Evolutionary conservation across 208 protist genomes (phyloP), one percentile per base, ranked within the genome.

Genomic region (Wallacemonas sp.): DNA sequence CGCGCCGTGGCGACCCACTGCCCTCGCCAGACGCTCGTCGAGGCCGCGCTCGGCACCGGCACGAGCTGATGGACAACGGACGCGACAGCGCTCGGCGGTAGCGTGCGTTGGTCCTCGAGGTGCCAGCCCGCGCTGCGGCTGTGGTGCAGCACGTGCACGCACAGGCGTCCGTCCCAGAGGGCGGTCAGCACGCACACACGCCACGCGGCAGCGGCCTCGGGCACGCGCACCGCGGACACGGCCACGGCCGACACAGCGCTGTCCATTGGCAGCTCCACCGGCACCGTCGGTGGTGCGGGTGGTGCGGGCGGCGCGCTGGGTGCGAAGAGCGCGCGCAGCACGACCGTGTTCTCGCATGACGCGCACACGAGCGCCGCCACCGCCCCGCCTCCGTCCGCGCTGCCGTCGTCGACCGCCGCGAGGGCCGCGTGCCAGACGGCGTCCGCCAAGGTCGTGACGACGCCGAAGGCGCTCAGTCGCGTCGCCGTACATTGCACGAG

Each of bases 11-110:
- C 52, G 12, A 26, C 26, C 26, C 26, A 59, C 52, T 59, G 52
- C 14, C 18, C 29, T 11, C 1, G 7, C 52, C 52, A 59, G 29
- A 59, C 3, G 4, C 3, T 16, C 18, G 44, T 31, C 31, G 14
- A 26, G 14, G 52, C 36, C 11, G 20, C 4, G 31, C 18, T 25
- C 52, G 48, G 23, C 23, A 55, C 48, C 20, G 11, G 26, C 26
- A 32, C 26, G 8, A 55, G 26, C 48, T 55, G 48, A 11, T 41
- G 52, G 72, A 46, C 38, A 70, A 74, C 36, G 72, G 44, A 26
- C 67, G 67, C 2, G 67, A 16, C 0, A 55, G n/a, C 39, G 25
- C 64, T 38, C 44, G 67, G 46, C 11, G 61, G 52, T 31, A 0
- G 20, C 11, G 57, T 29, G 11, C 62, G 38, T 31, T 10, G 10